phyloP scores from a whole-genome alignment of 1,139 yeast genomes.

The Candida sp. region DNA sequence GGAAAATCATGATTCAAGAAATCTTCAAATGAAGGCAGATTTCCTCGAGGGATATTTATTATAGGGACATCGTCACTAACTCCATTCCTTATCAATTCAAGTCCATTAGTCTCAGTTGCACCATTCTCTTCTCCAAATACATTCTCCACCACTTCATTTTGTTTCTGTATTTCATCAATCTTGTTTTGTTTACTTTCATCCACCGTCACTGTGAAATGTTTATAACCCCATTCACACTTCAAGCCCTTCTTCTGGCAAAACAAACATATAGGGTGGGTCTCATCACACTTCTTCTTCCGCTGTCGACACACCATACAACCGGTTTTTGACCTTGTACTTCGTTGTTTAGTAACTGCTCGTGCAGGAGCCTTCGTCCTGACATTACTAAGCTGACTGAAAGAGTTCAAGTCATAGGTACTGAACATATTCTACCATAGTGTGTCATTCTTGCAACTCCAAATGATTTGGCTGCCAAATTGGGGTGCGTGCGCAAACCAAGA shows the following conservation, averaged over 20 bases:
- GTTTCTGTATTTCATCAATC: conserved; percentile 4
- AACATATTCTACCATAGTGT: neutral
- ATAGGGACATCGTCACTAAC: neutral
- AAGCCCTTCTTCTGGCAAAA: conserved; percentile 18
- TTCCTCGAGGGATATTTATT: neutral
- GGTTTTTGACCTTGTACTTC: conserved; percentile 12
- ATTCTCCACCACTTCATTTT: neutral
- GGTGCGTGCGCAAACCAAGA: neutral
- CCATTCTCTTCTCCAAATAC: neutral
- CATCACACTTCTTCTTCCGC: conserved; percentile 25
- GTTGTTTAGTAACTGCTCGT: neutral
- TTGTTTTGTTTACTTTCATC: conserved; percentile 4
- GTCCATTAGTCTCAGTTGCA: neutral
- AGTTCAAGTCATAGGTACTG: conserved; percentile 3
- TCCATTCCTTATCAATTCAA: neutral
- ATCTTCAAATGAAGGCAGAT: conserved; percentile 1
- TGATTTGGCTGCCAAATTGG: neutral
- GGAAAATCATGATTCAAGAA: neutral
- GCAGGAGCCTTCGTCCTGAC: neutral
- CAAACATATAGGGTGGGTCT: conserved; percentile 21
- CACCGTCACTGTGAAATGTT: neutral
- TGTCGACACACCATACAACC: conserved; percentile 17
- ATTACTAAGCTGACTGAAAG: conserved; percentile 1
- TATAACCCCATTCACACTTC: conserved; percentile 14
- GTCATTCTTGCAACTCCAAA: neutral